These are phyloP conservation scores for Ogataea zsoltii DNA, from an alignment of 805 yeast genomes.

Conservation along the genomic window DNA sequence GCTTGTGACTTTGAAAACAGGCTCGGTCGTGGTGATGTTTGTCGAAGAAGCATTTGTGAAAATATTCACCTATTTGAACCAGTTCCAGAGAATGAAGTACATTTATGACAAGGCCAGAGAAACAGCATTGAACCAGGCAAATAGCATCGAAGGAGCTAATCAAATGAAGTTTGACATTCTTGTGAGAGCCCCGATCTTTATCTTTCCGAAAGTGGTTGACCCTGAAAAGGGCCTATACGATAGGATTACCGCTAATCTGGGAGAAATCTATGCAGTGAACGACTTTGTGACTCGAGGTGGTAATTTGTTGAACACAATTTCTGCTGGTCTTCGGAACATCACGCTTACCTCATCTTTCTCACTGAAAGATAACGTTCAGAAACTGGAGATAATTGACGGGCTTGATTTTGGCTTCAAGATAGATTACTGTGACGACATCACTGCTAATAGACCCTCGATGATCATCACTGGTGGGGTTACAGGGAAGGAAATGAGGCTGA, in stretches of 20 bases:
- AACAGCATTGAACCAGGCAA: constrained; percentile 83
- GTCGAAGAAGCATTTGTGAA: constrained; percentile 78
- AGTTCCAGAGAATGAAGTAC: constrained; percentile 81
- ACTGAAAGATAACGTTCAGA: constrained; percentile 47
- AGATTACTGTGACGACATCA: constrained; percentile 48
- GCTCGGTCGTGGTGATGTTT: constrained; percentile 74
- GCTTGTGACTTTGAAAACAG: constrained; percentile 62
- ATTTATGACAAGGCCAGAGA: constrained; percentile 89
- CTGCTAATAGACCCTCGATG: constrained; percentile 46
- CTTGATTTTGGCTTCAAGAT: constrained; percentile 63
- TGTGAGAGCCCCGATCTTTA: constrained; percentile 78
- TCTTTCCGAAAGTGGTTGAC: constrained; percentile 65
- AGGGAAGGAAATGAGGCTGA: constrained; percentile 61
- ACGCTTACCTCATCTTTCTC: constrained; percentile 63
- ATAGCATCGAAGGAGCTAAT: constrained; percentile 51
- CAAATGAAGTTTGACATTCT: constrained; percentile 70
- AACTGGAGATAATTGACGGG: constrained; percentile 62
- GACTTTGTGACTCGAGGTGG: constrained; percentile 41
- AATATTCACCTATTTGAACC: constrained; percentile 64
- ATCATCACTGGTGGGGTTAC: constrained; percentile 58
- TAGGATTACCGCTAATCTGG: constrained; percentile 68
- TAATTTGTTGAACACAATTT: constrained; percentile 52
- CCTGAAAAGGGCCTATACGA: constrained; percentile 49
- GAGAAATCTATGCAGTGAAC: constrained; percentile 77
- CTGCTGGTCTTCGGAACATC: constrained; percentile 72